Evolutionary conservation across 345 rosid genomes (phyloP).

Genomic region (Abelmoschus esculentus): DNA sequence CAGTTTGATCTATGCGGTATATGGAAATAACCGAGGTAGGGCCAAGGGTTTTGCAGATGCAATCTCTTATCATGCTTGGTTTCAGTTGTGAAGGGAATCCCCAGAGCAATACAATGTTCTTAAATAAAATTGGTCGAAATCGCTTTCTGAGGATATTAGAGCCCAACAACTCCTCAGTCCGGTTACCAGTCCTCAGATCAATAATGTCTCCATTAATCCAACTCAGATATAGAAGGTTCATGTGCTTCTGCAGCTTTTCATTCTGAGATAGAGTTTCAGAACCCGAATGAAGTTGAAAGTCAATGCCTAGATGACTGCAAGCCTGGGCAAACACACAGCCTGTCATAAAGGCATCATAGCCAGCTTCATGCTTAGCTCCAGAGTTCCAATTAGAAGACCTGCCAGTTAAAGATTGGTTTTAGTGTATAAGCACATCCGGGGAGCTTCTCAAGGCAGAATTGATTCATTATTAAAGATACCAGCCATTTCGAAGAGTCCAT

Average conservation of each 20-base stretch:
- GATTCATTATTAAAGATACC: not conserved
- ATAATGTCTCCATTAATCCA: slow-evolving; percentile 70
- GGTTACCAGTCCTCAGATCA: slow-evolving; percentile 47
- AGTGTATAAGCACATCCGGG: not conserved
- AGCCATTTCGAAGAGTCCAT: not conserved
- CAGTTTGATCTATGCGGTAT: slow-evolving; percentile 56
- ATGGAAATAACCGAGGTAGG: slow-evolving; percentile 45
- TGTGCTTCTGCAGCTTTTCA: slow-evolving; percentile 52
- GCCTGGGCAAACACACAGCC: slow-evolving; percentile 88
- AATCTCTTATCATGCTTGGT: slow-evolving; percentile 55
- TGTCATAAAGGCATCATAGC: slow-evolving; percentile 99
- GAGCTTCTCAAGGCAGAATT: not conserved
- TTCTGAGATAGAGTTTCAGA: slow-evolving; percentile 36
- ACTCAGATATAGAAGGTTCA: slow-evolving; percentile 74
- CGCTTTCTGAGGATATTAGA: slow-evolving; percentile 13
- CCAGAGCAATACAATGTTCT: slow-evolving; percentile 66
- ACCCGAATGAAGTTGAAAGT: slow-evolving; percentile 40
- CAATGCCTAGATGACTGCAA: slow-evolving; percentile 65
- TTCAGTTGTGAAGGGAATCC: slow-evolving; percentile 58
- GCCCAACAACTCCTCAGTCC: slow-evolving; percentile 29
- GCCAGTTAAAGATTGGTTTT: slow-evolving; percentile 18
- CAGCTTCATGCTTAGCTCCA: slow-evolving; percentile 95
- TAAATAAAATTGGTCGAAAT: slow-evolving; percentile 30
- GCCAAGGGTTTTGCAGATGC: slow-evolving; percentile 65
- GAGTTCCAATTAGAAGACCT: slow-evolving; percentile 73